These are phyloP conservation scores for Acacia crassicarpa DNA, from an alignment of 306 rosid genomes.

Conservation along the genomic window DNA sequence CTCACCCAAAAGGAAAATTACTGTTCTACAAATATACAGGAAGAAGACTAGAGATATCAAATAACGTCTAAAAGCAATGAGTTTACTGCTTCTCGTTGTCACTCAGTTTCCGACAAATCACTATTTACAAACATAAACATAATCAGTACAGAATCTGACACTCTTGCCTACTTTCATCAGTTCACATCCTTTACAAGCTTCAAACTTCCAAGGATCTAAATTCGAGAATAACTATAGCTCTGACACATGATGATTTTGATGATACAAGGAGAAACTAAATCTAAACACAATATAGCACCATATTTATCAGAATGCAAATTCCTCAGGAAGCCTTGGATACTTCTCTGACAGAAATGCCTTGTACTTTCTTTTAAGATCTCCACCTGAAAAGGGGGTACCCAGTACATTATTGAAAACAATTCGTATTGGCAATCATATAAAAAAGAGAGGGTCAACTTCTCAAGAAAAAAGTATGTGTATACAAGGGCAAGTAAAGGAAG, in stretches of 20 bases:
- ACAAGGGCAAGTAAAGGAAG: neutral
- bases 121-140: neutral
- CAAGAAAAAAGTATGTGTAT: neutral
- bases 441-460: neutral
- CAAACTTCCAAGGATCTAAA: neutral
- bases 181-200: neutral
- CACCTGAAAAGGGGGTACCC: constrained; percentile 30
- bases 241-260: neutral
- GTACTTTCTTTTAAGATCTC: constrained; percentile 42
- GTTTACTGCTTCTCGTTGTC: neutral
- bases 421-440: neutral
- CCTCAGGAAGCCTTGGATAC: constrained; percentile 42
- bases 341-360: constrained; percentile 35
- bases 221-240: neutral
- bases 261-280: neutral
- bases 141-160: neutral
- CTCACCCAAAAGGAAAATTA: neutral
- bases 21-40: neutral
- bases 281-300: neutral
- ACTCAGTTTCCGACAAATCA: neutral
- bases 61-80: neutral
- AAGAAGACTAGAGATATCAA: neutral
- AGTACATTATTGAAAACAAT: neutral
- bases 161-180: neutral
- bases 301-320: constrained; percentile 37